Conservation (phyloP, 331 rosid genomes). For the Dryas integrifolia region DNA sequence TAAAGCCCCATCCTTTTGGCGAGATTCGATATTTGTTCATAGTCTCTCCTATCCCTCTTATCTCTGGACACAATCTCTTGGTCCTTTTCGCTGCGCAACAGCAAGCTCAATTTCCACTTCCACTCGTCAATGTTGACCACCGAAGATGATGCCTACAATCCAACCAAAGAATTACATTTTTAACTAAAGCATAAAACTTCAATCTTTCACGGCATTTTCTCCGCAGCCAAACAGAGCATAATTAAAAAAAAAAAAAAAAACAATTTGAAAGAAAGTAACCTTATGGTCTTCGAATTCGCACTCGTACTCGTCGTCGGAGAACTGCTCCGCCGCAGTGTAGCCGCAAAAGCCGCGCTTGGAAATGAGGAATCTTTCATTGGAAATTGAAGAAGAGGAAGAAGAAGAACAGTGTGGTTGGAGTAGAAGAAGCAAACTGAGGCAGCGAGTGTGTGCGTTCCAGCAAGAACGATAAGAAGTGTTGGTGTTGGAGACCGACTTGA, state of each 20-base stretch:
- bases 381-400: slow-evolving; percentile 29
- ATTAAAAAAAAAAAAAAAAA: background rate
- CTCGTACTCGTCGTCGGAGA: slow-evolving; percentile 91
- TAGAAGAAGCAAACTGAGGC: slow-evolving; percentile 25
- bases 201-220: background rate
- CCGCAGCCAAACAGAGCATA: background rate
- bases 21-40: slow-evolving; percentile 89
- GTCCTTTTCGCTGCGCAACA: slow-evolving; percentile 73
- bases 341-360: slow-evolving; percentile 48
- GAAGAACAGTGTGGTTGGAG: slow-evolving; percentile 14
- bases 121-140: slow-evolving; percentile 97
- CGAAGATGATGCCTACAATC: slow-evolving; percentile 72
- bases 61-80: slow-evolving; percentile 89
- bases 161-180: background rate
- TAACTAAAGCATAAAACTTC: background rate
- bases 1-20: slow-evolving; percentile 90
- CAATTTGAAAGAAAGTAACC: slow-evolving; percentile 33
- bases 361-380: slow-evolving; percentile 17
- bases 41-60: slow-evolving; percentile 87
- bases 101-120: slow-evolving; percentile 97
- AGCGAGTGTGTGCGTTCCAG: slow-evolving; percentile 19
- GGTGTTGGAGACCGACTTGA: slow-evolving; percentile 20
- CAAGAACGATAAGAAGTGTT: background rate
- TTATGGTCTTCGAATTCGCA: slow-evolving; percentile 63
- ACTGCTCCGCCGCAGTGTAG: slow-evolving; percentile 58